Conservation (phyloP, 352 stramenopile genomes). For the Pythium monospermum region DNA sequence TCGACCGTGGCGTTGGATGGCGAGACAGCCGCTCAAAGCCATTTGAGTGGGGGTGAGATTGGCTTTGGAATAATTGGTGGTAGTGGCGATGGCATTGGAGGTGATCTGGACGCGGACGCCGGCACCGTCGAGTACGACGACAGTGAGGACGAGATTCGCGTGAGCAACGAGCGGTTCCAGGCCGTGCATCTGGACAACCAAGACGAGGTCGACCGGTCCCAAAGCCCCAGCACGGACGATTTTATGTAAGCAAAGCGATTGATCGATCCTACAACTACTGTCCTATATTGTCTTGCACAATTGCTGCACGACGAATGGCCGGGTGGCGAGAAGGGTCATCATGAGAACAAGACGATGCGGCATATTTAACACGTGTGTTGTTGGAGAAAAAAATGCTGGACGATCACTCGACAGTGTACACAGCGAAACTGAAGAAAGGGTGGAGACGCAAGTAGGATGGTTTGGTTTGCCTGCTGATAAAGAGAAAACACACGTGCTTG, state of each 20-base stretch:
- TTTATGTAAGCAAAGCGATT: slow-evolving; percentile 47
- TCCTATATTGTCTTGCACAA: too few relatives aligned
- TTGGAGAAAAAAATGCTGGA: neutral
- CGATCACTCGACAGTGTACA: too few relatives aligned
- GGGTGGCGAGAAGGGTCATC: too few relatives aligned
- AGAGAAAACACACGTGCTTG: too few relatives aligned
- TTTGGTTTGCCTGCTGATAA: too few relatives aligned
- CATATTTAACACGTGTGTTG: slow-evolving; percentile 7
- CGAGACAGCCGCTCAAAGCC: slow-evolving; percentile 5
- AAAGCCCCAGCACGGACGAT: slow-evolving; percentile 57
- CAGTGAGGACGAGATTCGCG: slow-evolving; percentile 86
- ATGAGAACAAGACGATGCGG: too few relatives aligned
- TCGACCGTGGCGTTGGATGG: slow-evolving; percentile 37
- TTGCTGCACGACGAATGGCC: too few relatives aligned
- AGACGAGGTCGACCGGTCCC: slow-evolving; percentile 42
- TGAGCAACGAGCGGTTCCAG: slow-evolving; percentile 88
- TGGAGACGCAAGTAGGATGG: too few relatives aligned
- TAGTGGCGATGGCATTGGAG: neutral
- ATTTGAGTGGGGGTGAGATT: slow-evolving; percentile 7
- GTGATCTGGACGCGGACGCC: slow-evolving; percentile 54
- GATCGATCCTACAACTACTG: too few relatives aligned
- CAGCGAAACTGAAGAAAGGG: too few relatives aligned
- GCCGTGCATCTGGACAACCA: slow-evolving; percentile 84
- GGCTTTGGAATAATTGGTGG: too few relatives aligned
- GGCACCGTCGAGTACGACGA: slow-evolving; percentile 88